These are phyloP conservation scores for Pichia rugopelliculosa DNA, from an alignment of 805 yeast species.

Conservation along the genomic window DNA sequence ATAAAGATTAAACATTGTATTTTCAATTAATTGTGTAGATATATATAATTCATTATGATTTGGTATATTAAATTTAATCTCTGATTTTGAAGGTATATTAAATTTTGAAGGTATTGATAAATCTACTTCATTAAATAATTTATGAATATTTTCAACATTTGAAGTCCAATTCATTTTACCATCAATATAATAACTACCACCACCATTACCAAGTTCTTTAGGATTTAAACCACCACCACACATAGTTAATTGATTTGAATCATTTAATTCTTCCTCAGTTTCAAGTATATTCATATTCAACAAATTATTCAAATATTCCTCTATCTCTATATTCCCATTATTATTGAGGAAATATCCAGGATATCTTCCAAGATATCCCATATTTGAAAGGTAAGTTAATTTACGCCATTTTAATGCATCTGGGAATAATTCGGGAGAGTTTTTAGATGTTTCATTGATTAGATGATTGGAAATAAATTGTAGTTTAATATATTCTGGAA, in stretches of 20 bases:
- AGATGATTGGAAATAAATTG: slow-evolving; percentile 4
- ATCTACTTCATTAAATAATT: background rate
- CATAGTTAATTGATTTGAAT: background rate
- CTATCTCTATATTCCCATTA: background rate
- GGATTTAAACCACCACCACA: background rate
- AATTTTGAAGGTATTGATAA: slow-evolving; percentile 4
- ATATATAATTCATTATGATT: background rate
- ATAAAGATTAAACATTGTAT: slow-evolving; percentile 5
- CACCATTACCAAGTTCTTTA: background rate
- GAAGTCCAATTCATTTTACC: slow-evolving; percentile 6
- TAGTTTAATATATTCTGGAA: slow-evolving; percentile 5
- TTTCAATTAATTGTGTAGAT: slow-evolving; percentile 3
- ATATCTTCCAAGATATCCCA: slow-evolving; percentile 7
- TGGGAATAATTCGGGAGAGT: background rate
- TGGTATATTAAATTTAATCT: background rate
- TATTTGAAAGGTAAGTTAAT: background rate
- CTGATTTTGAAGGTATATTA: slow-evolving; percentile 1
- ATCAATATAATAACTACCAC: slow-evolving; percentile 2
- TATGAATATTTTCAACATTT: background rate
- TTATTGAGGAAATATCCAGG: slow-evolving; percentile 6
- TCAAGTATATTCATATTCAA: background rate
- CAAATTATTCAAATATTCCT: slow-evolving; percentile 3
- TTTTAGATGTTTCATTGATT: background rate
- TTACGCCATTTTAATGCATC: slow-evolving; percentile 9
- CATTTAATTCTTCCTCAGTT: background rate